Conservation (phyloP, 495 filamentous ascomycete genomes). For the Haplographium delicatum region DNA sequence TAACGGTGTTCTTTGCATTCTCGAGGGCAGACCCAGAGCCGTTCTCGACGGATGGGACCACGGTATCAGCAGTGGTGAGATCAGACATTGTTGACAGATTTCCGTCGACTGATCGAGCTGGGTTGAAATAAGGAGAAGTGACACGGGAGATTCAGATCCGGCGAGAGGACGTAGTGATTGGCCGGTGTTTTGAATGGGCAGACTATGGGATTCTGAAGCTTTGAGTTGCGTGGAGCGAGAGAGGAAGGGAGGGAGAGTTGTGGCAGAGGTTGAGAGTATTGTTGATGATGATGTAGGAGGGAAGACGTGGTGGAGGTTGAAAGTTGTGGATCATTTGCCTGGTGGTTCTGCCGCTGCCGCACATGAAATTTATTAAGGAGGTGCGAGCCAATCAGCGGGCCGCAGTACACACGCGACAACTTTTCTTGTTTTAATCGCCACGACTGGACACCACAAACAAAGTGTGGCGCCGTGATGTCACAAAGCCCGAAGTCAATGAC, state of each 20-base stretch:
- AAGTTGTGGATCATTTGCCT: no score
- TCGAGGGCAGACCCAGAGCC: conserved; percentile 11
- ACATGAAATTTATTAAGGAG: conserved; percentile 17
- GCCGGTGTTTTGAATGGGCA: not conserved
- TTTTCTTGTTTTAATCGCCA: no score
- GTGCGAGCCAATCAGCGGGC: conserved; percentile 14
- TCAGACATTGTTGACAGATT: conserved; percentile 17
- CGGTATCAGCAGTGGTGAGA: conserved; percentile 12
- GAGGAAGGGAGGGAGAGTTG: conserved; percentile 1
- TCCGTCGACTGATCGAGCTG: not conserved
- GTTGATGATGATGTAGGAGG: no score
- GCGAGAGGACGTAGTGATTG: not conserved
- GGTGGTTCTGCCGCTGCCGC: not conserved
- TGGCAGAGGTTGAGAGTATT: no score
- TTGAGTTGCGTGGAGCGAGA: not conserved
- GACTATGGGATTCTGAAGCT: conserved; percentile 1
- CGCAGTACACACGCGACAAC: conserved; percentile 11
- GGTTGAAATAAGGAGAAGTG: not conserved
- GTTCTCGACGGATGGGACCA: conserved; percentile 22
- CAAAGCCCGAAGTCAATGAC: no score
- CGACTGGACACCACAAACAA: no score
- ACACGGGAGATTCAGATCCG: not conserved
- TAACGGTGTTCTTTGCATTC: conserved; percentile 26
- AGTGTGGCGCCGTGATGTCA: no score
- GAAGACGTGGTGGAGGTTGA: no score